These are phyloP conservation scores for Tritrichomonas musculus DNA, from an alignment of 208 protist genomes.

Conservation along the genomic window DNA sequence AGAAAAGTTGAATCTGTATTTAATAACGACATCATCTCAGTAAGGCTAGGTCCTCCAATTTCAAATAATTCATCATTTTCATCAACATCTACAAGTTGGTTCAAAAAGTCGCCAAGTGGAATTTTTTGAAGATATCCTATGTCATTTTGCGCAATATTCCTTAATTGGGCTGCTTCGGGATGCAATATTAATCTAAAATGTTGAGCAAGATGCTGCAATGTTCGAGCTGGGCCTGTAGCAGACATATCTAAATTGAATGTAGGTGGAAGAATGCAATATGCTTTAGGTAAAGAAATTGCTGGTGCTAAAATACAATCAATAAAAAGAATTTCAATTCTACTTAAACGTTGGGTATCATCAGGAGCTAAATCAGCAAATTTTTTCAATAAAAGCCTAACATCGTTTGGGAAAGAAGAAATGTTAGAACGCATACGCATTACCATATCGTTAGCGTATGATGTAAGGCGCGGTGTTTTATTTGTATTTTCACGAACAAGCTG, in stretches of 20 bases:
- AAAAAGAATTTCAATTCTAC: not conserved
- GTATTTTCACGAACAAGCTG: not conserved
- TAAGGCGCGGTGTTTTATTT: not conserved
- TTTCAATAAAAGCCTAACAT: not conserved
- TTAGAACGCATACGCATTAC: not conserved
- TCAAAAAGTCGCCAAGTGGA: not conserved
- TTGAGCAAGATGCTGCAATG: not conserved
- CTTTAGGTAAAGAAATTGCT: not conserved
- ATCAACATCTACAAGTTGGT: not conserved
- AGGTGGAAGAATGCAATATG: conserved; percentile 2
- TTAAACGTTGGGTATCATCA: not conserved
- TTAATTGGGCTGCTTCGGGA: not conserved
- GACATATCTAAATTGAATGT: not conserved
- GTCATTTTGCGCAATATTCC: not conserved
- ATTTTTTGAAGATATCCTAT: not conserved
- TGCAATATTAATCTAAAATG: not conserved
- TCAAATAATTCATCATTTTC: not conserved
- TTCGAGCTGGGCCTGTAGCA: not conserved
- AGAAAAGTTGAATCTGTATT: not conserved
- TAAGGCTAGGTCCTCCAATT: not conserved
- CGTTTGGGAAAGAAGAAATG: not conserved
- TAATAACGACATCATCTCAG: not conserved
- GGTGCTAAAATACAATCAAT: conserved; percentile 3
- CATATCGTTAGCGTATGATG: not conserved
- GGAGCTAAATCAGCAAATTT: not conserved